A percentile compares a stretch with the other conserved stretches of the same genome.
phyloP scores from a whole-genome alignment of 331 rosid genomes.

The Pyracantha coccinea region DNA sequence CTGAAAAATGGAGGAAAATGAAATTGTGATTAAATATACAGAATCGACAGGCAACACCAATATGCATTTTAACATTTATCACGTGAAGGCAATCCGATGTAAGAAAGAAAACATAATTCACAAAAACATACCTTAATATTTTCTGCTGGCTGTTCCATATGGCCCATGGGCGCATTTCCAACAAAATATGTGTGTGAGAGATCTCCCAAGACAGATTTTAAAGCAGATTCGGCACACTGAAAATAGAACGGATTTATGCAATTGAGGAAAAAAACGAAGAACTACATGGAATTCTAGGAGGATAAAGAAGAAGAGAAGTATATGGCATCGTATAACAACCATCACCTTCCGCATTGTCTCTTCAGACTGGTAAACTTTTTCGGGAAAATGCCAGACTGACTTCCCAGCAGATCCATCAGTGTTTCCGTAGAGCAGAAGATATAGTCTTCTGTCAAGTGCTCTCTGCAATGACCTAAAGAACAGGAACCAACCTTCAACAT shows the following conservation, averaged over 20 bases:
- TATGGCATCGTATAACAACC: slow-evolving; percentile 1
- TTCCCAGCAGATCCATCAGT: slow-evolving; percentile 48
- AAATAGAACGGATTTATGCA: slow-evolving; percentile 6
- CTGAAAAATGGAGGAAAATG: slow-evolving; percentile 21
- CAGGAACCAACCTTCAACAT: background rate
- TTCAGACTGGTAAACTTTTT: slow-evolving; percentile 71
- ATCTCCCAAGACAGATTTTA: slow-evolving; percentile 69
- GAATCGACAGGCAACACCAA: background rate
- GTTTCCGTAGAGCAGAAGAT: slow-evolving; percentile 64
- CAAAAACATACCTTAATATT: background rate
- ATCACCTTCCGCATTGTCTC: slow-evolving; percentile 67
- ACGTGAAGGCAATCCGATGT: background rate
- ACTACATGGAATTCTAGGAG: background rate
- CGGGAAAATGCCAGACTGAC: slow-evolving; percentile 86
- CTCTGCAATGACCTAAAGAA: slow-evolving; percentile 73
- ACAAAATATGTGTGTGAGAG: slow-evolving; percentile 39
- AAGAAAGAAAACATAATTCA: background rate
- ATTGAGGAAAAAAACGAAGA: background rate
- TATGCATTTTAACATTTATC: background rate
- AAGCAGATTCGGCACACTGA: slow-evolving; percentile 88
- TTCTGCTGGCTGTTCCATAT: too few species aligned
- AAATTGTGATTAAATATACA: slow-evolving; percentile 7
- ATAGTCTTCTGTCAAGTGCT: slow-evolving; percentile 93
- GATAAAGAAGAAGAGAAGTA: background rate
- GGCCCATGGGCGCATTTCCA: too few species aligned